Percentiles rank a stretch among this genome's conserved stretches.
Evolutionary conservation across 1,139 yeast genomes (phyloP).

Genomic region (Geotrichum reessii): DNA sequence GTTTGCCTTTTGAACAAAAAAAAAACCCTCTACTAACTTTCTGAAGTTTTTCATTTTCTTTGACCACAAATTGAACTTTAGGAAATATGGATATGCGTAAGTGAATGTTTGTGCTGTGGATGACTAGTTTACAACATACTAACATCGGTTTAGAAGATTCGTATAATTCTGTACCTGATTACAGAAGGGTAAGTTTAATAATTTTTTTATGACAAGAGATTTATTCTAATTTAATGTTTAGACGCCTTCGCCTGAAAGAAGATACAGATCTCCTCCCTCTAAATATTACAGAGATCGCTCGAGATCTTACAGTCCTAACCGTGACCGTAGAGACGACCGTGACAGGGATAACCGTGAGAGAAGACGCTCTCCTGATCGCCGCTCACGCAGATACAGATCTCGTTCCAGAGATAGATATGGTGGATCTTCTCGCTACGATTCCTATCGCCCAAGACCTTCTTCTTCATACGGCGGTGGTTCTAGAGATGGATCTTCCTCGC

Average conservation of each 20-base stretch:
- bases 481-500: slow-evolving; percentile 20
- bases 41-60: not conserved
- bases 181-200: slow-evolving; percentile 48
- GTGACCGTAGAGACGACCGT: slow-evolving; percentile 3
- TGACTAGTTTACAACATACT: not conserved
- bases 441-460: slow-evolving; percentile 10
- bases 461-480: slow-evolving; percentile 1
- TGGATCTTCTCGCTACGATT: slow-evolving; percentile 10
- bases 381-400: slow-evolving; percentile 7
- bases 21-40: not conserved
- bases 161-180: slow-evolving; percentile 1
- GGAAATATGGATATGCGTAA: slow-evolving; percentile 7
- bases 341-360: slow-evolving; percentile 1
- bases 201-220: slow-evolving; percentile 49
- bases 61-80: not conserved
- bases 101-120: not conserved
- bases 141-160: slow-evolving; percentile 2
- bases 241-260: slow-evolving; percentile 14
- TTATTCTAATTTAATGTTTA: slow-evolving; percentile 50
- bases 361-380: slow-evolving; percentile 13
- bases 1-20: not conserved
- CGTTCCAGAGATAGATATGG: slow-evolving; percentile 16
- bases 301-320: slow-evolving; percentile 16
- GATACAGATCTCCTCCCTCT: slow-evolving; percentile 13
- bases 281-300: slow-evolving; percentile 12